Evolutionary conservation across 2,329 filamentous ascomycete species (phyloP), one percentile per base, ranked within the genome.

Genomic region (Fusarium sororula): DNA sequence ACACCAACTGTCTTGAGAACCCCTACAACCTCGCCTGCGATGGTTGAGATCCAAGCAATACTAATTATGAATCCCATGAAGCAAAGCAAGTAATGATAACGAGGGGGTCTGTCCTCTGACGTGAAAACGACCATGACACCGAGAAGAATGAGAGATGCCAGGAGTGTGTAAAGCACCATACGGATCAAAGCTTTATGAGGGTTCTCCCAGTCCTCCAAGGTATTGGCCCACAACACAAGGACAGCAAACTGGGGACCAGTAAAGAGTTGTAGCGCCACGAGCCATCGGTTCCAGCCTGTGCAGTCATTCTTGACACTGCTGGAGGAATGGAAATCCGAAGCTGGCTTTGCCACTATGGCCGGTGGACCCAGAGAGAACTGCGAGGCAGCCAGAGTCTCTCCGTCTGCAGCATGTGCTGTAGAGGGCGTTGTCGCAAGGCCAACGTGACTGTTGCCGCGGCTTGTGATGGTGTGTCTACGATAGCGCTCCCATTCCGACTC

Each of bases 11-110:
- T 93, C 83, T 99, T 98, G 73, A 99, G 88, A 11, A 98, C 93
- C 38, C 94, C 95, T 10, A 99, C 96, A 10, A 99, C 96, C 84
- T 99, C 96, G 41, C 94, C 94, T 5, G 96, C 96, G 76, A 99
- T 95, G 4, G 94, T 96, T 44, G 94, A 96, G 77, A 98, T 98
- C 96, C 97, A 99, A 30, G 94, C 93, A 65, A 98, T 96, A 70
- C 93, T 91, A 66, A 98, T 97, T 14, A 93, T 86, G 80, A 99
- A 99, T 12, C 97, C 96, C 41, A 97, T 85, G 78, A 98, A 94
- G 80, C 95, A 97, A 51, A 98, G 87, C 30, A 96, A 79, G 55
- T 92, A 92, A 67, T 95, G 92, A 82, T 94, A 94, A 72, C 88
- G 90, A 1, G 94, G 93, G 37, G 92, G 91, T 39, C 87, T 88